Percentiles rank a stretch among this genome's conserved stretches.
phyloP scores from a whole-genome alignment of 129 eudicot species.

The Apium graveolens region DNA sequence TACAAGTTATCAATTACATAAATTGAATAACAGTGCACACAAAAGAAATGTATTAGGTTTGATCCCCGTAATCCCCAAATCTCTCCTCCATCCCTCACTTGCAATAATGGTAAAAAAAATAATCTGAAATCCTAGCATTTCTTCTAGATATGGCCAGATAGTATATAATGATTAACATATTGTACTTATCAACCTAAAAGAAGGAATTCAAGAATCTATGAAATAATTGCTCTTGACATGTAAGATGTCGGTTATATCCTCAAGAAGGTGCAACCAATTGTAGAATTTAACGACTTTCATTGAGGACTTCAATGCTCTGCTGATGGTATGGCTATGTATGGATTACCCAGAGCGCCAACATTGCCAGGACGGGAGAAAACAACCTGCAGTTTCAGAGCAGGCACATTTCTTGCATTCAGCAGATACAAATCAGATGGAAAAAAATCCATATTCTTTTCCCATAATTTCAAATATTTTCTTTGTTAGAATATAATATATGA shows the following conservation, averaged over 20 bases:
- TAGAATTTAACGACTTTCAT: background rate
- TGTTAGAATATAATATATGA: no score
- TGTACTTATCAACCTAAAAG: background rate
- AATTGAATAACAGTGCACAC: background rate
- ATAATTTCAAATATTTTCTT: background rate
- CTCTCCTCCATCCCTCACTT: background rate
- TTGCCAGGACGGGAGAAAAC: constrained; percentile 85
- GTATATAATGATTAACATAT: background rate
- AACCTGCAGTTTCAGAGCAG: constrained; percentile 34
- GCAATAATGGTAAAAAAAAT: background rate
- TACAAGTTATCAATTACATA: background rate
- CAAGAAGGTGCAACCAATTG: background rate
- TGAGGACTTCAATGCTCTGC: background rate
- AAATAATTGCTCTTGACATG: background rate
- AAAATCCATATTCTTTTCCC: background rate
- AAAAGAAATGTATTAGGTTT: background rate
- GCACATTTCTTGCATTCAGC: background rate
- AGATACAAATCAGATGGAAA: background rate
- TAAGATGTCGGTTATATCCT: background rate
- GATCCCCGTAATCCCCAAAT: background rate
- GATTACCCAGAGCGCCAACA: constrained; percentile 43
- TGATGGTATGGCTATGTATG: constrained; percentile 32
- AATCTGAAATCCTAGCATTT: background rate
- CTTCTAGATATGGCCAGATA: background rate
- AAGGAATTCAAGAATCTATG: background rate